A percentile compares a stretch with the other conserved stretches of the same genome.
Evolutionary conservation across 1,284 basidiomycete species (phyloP).

Genomic region (Waitea zeae): DNA sequence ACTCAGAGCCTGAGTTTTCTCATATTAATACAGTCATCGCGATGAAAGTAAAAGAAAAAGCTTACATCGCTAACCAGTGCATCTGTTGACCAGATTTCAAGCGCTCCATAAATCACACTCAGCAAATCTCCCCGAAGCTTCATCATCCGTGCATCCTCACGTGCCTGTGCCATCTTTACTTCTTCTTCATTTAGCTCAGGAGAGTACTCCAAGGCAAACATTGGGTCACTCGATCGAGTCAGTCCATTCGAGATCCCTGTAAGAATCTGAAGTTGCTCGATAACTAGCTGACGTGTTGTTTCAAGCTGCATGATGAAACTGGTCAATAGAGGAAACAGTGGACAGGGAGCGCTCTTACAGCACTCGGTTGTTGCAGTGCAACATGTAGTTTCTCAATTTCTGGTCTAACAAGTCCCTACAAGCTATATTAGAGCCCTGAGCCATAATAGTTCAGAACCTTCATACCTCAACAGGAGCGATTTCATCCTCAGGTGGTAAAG

Average conservation of each 20-base stretch:
- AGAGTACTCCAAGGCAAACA: slow-evolving; percentile 44
- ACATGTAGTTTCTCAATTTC: slow-evolving; percentile 53
- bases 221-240: slow-evolving; percentile 55
- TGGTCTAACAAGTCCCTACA: slow-evolving; percentile 53
- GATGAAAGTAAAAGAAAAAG: slow-evolving; percentile 6
- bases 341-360: slow-evolving; percentile 5
- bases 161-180: slow-evolving; percentile 34
- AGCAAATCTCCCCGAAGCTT: slow-evolving; percentile 50
- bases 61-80: slow-evolving; percentile 60
- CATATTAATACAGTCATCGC: slow-evolving; percentile 1
- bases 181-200: slow-evolving; percentile 27
- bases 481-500: slow-evolving; percentile 57
- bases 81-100: slow-evolving; percentile 66
- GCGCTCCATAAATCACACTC: slow-evolving; percentile 33
- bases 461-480: slow-evolving; percentile 63
- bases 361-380: slow-evolving; percentile 31
- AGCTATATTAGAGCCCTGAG: too few relatives aligned
- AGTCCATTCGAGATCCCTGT: slow-evolving; percentile 74
- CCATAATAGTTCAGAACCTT: slow-evolving; percentile 3
- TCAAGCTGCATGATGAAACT: too few relatives aligned
- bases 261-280: slow-evolving; percentile 61
- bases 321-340: slow-evolving; percentile 58
- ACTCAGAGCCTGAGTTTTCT: slow-evolving; percentile 46
- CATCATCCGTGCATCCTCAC: slow-evolving; percentile 48
- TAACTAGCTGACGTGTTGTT: too few relatives aligned